Base-by-base conservation (phyloP, 2,329 filamentous ascomycete species). In the Aspergillus sp. region DNA sequence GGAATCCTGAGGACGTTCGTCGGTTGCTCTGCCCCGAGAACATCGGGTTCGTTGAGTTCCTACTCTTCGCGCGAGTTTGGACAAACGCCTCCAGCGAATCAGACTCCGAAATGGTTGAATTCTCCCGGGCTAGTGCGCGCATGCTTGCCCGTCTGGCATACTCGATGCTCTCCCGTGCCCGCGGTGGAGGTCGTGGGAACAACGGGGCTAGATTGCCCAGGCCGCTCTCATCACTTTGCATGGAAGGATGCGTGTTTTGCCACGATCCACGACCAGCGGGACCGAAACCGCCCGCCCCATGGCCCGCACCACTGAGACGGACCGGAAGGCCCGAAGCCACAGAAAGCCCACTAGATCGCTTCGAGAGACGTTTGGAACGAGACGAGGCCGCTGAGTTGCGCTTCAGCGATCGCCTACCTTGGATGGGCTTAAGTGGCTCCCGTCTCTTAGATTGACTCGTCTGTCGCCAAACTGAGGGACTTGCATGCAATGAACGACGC, bases 281-380 rank as follows among this genome's bases (percentile, higher is more conserved):
- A n/a, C 65, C 62, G 13, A 69, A 61, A 3, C 67, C 66, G 37
- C 69, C 69, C 2, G 66, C 64, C 4, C 69, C 69, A 53, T 72
- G 69, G 2, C 69, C 69, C 15, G 68, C 69, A 15, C 69, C 69
- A 45, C 68, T 72, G 15, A 67, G 56, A 47, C 69, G 58, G n/a
- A 66, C 55, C 0, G 69, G 68, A 27, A 71, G 55, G 7, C 68
- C 68, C 5, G 66, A 56, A 19, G 66, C 63, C 22, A 67, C 55
- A 13, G 63, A 68, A 15, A 70, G 63, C 4, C 67, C 66, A 48
- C 67, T 70, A 1, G 66, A 69, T 19, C 65, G 64, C 47, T 60
- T 67, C 1, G 67, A 70, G 49, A 64, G 60, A 37, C 67, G 53
- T 43, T 58, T 67, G 2, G 67, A 69, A 27, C 62, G 59, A 5